A percentile compares a stretch with the other conserved stretches of the same genome.
Conservation (phyloP, 1,284 basidiomycete genomes). For the Leccinum ponderosum region DNA sequence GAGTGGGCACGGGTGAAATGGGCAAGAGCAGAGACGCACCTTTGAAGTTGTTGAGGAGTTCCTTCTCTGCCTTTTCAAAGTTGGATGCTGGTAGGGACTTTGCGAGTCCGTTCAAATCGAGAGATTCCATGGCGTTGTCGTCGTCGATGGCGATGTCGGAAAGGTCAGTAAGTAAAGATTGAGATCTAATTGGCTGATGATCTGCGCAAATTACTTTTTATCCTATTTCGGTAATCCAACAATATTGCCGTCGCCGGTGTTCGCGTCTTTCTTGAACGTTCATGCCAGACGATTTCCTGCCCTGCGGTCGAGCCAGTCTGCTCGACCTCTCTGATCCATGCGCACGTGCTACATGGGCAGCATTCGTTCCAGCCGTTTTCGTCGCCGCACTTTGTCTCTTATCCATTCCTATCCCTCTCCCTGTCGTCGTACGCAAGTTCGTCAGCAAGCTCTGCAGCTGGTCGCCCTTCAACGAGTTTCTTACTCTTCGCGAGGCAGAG, state of each 20-base stretch:
- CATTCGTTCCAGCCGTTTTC: conserved; percentile 50
- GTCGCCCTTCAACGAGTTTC: conserved; percentile 38
- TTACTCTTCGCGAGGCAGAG: conserved; percentile 50
- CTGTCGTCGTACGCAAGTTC: conserved; percentile 18
- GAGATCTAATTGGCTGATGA: conserved; percentile 3
- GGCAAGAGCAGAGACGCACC: conserved; percentile 39
- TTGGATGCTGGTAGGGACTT: conserved; percentile 68
- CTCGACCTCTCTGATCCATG: conserved; percentile 49
- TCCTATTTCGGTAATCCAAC: neutral
- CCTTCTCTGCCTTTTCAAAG: conserved; percentile 69
- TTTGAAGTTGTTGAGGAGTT: conserved; percentile 78
- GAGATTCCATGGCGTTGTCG: conserved; percentile 54
- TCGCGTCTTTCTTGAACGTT: neutral
- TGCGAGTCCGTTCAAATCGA: conserved; percentile 73
- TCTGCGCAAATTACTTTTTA: conserved; percentile 8
- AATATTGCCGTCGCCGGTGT: neutral
- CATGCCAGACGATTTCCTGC: conserved; percentile 7
- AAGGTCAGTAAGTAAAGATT: neutral
- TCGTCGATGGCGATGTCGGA: conserved; percentile 2
- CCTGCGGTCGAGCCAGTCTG: conserved; percentile 35
- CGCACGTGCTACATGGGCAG: conserved; percentile 58
- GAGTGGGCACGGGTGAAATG: conserved; percentile 8
- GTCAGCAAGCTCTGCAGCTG: conserved; percentile 18
- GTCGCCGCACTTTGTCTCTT: conserved; percentile 47
- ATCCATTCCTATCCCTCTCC: conserved; percentile 37